Conservation (phyloP, 495 filamentous ascomycete species). For the Penicillium cataractarum region DNA sequence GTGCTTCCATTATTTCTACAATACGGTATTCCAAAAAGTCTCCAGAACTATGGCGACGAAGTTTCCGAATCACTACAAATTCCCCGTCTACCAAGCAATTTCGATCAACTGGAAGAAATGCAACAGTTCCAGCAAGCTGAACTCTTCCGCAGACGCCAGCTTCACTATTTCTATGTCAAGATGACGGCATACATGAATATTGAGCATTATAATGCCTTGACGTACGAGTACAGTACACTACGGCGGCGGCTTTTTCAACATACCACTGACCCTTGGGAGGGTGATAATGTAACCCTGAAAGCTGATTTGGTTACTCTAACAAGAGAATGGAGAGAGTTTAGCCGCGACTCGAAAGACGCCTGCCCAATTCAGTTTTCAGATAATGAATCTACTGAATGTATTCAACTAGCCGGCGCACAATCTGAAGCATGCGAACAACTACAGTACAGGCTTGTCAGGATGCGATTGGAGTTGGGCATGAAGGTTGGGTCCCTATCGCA, state of each 20-base stretch:
- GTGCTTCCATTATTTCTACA: conserved; percentile 26
- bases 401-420: conserved; percentile 21
- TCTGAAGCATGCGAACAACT: conserved; percentile 28
- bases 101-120: conserved; percentile 20
- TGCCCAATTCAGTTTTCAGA: conserved; percentile 27
- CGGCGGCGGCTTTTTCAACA: conserved; percentile 28
- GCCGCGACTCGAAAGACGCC: neutral
- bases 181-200: conserved; percentile 20
- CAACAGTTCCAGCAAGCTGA: conserved; percentile 23
- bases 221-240: conserved; percentile 21
- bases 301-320: conserved; percentile 20
- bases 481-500: conserved; percentile 29
- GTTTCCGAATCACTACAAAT: conserved; percentile 27
- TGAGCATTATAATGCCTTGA: conserved; percentile 27
- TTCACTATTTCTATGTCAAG: conserved; percentile 33
- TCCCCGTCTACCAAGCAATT: conserved; percentile 26
- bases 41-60: conserved; percentile 30
- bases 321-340: conserved; percentile 14
- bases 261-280: conserved; percentile 33
- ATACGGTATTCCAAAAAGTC: conserved; percentile 22
- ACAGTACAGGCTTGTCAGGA: conserved; percentile 16
- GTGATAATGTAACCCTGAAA: conserved; percentile 29
- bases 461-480: conserved; percentile 24
- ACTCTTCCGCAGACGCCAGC: conserved; percentile 29
- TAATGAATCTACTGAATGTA: conserved; percentile 22